These are phyloP conservation scores for Cercophora samala DNA, from an alignment of 495 filamentous ascomycete genomes.

Conservation along the genomic window DNA sequence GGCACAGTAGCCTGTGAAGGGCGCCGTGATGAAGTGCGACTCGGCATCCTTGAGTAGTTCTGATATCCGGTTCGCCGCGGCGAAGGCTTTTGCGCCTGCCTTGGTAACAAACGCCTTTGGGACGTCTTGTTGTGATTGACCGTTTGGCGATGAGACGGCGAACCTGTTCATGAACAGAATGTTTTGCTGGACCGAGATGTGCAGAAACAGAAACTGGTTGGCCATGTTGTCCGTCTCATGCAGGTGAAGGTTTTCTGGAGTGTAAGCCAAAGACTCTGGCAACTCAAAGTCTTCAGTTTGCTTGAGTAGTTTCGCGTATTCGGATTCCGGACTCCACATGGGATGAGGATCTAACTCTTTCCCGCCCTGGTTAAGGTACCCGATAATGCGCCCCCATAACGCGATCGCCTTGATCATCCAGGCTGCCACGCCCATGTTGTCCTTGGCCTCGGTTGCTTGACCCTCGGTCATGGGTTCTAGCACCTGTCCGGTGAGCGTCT, in stretches of 20 bases:
- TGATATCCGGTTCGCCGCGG: constrained; percentile 88
- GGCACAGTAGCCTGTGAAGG: constrained; percentile 91
- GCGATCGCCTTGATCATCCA: constrained; percentile 86
- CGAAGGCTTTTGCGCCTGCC: constrained; percentile 70
- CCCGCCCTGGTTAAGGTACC: constrained; percentile 86
- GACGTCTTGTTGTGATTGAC: constrained; percentile 66
- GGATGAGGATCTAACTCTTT: constrained; percentile 72
- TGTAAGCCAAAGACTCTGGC: constrained; percentile 69
- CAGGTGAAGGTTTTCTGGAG: constrained; percentile 73
- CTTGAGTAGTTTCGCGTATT: constrained; percentile 65
- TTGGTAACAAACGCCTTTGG: constrained; percentile 77
- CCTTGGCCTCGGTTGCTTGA: constrained; percentile 60
- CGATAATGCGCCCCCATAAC: constrained; percentile 85
- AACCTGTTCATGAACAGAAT: constrained; percentile 88
- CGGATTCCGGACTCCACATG: constrained; percentile 79
- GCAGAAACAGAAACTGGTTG: constrained; percentile 92
- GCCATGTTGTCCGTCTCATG: constrained; percentile 81
- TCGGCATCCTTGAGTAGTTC: constrained; percentile 75
- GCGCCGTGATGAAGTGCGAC: constrained; percentile 76
- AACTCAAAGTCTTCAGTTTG: constrained; percentile 72
- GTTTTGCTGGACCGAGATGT: constrained; percentile 85
- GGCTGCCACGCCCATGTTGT: constrained; percentile 91
- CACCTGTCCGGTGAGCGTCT: constrained; percentile 73
- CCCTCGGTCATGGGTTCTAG: constrained; percentile 62
- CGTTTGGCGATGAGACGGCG: constrained; percentile 69